phyloP scores from a whole-genome alignment of 176 grass and related monocot genomes.

The Aegilops speltoides region DNA sequence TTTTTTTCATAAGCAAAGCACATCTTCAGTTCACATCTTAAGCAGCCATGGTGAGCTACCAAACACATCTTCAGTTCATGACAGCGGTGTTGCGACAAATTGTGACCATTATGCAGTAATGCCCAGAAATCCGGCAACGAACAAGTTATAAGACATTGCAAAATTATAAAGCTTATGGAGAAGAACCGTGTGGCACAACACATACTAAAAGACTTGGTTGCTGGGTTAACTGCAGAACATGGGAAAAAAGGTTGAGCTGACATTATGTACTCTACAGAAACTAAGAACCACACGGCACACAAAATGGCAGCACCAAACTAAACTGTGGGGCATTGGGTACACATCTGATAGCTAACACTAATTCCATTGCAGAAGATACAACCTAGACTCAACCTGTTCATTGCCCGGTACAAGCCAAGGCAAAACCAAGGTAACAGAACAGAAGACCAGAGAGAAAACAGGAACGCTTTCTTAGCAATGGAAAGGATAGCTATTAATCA shows the following conservation, averaged over 20 bases:
- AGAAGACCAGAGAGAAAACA: background rate
- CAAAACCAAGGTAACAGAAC: background rate
- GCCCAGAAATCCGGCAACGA: no score
- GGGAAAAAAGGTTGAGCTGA: background rate
- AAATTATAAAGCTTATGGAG: no score
- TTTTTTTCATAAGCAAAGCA: no score
- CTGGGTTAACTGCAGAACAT: background rate
- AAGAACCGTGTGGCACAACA: no score
- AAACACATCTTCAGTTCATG: no score
- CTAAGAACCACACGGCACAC: background rate
- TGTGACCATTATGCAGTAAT: no score
- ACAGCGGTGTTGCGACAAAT: no score
- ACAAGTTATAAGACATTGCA: no score
- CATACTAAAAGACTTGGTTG: background rate
- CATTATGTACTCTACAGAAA: background rate
- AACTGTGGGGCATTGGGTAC: background rate
- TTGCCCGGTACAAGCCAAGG: background rate
- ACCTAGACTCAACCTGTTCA: background rate
- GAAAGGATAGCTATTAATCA: background rate
- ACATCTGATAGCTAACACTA: background rate
- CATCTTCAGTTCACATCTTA: no score
- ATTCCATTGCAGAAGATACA: background rate
- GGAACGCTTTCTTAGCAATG: background rate
- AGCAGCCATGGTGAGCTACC: no score
- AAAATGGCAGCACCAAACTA: background rate